Evolutionary conservation across 148 eudicot genomes (phyloP), one percentile per base, ranked within the genome.

Genomic region (Vaccinium darrowii): DNA sequence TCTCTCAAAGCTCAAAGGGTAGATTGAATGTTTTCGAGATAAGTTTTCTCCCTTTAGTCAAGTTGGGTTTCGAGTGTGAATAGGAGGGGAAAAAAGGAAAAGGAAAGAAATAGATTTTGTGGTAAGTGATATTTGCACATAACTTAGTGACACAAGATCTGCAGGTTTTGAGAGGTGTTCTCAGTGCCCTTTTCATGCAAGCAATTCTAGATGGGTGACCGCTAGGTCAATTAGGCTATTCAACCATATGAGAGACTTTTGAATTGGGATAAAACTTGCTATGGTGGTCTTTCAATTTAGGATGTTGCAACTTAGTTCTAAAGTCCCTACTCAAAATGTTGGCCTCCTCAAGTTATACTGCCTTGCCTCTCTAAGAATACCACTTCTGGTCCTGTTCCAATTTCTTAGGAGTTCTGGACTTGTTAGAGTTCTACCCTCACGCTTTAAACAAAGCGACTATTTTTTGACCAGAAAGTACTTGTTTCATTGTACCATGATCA

Each of bases 11-110:
- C 90, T 96, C 86, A n/a, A 93, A 92, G 58, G 72, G 80, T 74
- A 93, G 92, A 81, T 87, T 96, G 73, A 94, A 89, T 78, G 12
- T 81, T 85, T 96, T 94, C 84, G 94, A 92, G 98, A 98, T 95
- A 83, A 80, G 52, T 63, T 84, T 81, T 21, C 27, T 57, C 11
- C 14, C 49, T 30, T 36, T 36, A 25, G 19, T 36, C n/a, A 36
- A 30, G 76, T 33, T 33, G n/a, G 50, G 76, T 73, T 73, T 36
- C 21, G 19, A 43, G 73, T 25, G 36, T 27, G 36, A 25, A 67
- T 25, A 11, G 5, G 10, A 51, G 10, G 5, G 36, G 36, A 25
- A 65, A 23, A 65, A 65, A 25, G 4, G 72, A 25, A 25, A 25
- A 23, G 14, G 33, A 25, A 23, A 65, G 33, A 65, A 51, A 8